Evolutionary conservation across 2,329 filamentous ascomycete genomes (phyloP).

Genomic region (Apiospora saccharicola): DNA sequence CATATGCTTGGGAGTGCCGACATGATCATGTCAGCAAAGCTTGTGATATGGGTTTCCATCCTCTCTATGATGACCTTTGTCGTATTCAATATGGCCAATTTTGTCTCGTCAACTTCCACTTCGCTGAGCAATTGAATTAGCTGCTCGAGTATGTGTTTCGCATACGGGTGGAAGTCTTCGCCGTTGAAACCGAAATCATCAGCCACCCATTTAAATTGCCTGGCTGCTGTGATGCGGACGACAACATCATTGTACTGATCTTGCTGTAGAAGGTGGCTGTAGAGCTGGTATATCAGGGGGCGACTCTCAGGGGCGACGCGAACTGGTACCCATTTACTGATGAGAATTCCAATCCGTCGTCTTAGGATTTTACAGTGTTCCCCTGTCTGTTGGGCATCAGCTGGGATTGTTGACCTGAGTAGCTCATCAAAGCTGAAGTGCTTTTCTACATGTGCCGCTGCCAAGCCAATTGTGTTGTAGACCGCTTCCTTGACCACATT

Average conservation of each 20-base stretch:
- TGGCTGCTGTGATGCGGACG: constrained; percentile 87
- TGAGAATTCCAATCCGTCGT: constrained; percentile 84
- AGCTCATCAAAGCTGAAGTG: constrained; percentile 86
- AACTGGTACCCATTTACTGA: constrained; percentile 89
- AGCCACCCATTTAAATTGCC: constrained; percentile 80
- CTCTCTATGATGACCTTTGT: constrained; percentile 81
- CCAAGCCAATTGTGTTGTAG: constrained; percentile 89
- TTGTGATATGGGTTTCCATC: constrained; percentile 75
- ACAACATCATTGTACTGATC: constrained; percentile 82
- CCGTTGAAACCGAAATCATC: constrained; percentile 85
- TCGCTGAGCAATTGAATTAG: constrained; percentile 81
- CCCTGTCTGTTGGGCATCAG: constrained; percentile 74
- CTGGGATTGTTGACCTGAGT: constrained; percentile 75
- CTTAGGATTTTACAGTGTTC: constrained; percentile 80
- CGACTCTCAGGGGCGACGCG: constrained; percentile 74
- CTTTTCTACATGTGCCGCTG: constrained; percentile 77
- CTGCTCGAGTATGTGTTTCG: constrained; percentile 73
- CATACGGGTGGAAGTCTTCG: constrained; percentile 78
- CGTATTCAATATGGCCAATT: constrained; percentile 88
- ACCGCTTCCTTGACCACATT: constrained; percentile 91
- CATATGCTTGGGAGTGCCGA: constrained; percentile 81
- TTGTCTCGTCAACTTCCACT: constrained; percentile 85
- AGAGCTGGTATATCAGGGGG: constrained; percentile 85
- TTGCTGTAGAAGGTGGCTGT: constrained; percentile 82
- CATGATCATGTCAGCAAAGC: constrained; percentile 82